Evolutionary conservation across 2,329 filamentous ascomycete genomes (phyloP).

Genomic region (Botryotinia convoluta): DNA sequence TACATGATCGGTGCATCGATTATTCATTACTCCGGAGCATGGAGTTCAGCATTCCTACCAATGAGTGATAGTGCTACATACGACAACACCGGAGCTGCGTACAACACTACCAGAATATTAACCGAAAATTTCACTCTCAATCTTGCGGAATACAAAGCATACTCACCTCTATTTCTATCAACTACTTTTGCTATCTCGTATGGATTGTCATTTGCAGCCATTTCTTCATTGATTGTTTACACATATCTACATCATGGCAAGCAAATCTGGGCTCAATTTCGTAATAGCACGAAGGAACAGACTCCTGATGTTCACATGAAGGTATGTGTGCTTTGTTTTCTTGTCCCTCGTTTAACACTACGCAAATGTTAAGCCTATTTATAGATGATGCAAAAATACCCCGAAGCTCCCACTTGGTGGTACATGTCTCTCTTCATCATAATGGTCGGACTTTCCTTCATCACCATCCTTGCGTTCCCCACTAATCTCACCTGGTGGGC

Average conservation of each 20-base stretch:
- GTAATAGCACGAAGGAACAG: conserved; percentile 7
- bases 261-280: conserved; percentile 52
- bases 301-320: conserved; percentile 9
- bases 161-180: conserved; percentile 70
- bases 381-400: conserved; percentile 9
- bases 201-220: conserved; percentile 69
- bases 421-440: conserved; percentile 17
- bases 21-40: conserved; percentile 55
- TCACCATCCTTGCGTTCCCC: conserved; percentile 52
- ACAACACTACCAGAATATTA: conserved; percentile 64
- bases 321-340: neutral
- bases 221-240: conserved; percentile 65
- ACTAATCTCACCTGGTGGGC: conserved; percentile 63
- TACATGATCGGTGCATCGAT: conserved; percentile 57
- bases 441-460: conserved; percentile 20
- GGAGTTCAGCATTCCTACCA: conserved; percentile 52
- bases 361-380: neutral
- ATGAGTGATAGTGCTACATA: conserved; percentile 72
- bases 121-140: conserved; percentile 62
- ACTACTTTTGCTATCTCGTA: conserved; percentile 70
- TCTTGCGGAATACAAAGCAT: conserved; percentile 61
- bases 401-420: conserved; percentile 6
- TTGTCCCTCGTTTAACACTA: accelerated
- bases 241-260: conserved; percentile 65
- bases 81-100: conserved; percentile 63